Percentiles rank a stretch among this genome's conserved stretches.
These are phyloP conservation scores for Ilyonectria destructans DNA, from an alignment of 2,329 filamentous ascomycete genomes.

Conservation along the genomic window DNA sequence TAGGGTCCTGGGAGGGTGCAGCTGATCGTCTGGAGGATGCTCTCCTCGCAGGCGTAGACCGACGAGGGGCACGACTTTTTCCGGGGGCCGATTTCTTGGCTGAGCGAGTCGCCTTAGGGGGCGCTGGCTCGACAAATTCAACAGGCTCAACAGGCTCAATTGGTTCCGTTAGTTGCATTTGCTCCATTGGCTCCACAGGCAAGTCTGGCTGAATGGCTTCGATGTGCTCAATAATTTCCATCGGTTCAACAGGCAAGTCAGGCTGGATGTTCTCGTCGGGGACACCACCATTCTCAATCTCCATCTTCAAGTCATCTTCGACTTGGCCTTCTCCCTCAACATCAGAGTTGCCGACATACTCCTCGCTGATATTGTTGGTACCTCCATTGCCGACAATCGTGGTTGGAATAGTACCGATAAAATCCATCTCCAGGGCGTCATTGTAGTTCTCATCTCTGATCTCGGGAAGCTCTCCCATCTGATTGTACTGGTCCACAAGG, in stretches of 20 bases:
- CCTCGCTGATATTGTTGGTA: constrained; percentile 44
- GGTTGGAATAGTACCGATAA: constrained; percentile 46
- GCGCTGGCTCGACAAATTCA: constrained; percentile 43
- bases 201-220: constrained; percentile 44
- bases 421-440: constrained; percentile 54
- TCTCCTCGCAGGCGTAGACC: constrained; percentile 42
- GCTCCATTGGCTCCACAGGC: constrained; percentile 33
- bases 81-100: constrained; percentile 49
- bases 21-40: constrained; percentile 44
- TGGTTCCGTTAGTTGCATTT: constrained; percentile 13
- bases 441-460: constrained; percentile 51
- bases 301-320: constrained; percentile 27
- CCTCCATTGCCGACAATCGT: constrained; percentile 26
- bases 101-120: constrained; percentile 46
- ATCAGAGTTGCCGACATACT: constrained; percentile 53
- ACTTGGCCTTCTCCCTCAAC: constrained; percentile 45
- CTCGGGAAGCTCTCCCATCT: constrained; percentile 54
- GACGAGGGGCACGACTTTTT: constrained; percentile 43
- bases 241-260: constrained; percentile 50
- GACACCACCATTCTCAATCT: constrained; percentile 35
- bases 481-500: constrained; percentile 55
- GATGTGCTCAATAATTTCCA: constrained; percentile 41
- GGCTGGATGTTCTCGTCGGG: constrained; percentile 46
- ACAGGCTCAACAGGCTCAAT: constrained; percentile 32
- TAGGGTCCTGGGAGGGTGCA: constrained; percentile 50